phyloP scores from a whole-genome alignment of 1,139 yeast species.

The Taphrina betulina region DNA sequence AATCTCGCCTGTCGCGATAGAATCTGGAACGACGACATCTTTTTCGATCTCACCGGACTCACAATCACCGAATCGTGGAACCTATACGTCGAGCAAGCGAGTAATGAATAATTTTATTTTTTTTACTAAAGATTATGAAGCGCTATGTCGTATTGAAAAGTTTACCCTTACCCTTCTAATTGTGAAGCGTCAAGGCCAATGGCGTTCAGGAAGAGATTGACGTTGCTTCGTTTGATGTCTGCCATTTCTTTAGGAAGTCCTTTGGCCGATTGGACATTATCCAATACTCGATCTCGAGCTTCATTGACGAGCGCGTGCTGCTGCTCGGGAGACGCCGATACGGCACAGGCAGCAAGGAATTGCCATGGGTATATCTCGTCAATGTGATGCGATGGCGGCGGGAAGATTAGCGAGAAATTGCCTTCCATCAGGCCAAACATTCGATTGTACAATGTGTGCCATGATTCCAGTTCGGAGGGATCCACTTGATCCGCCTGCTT shows the following conservation, averaged over 20 bases:
- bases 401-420: slow-evolving; percentile 75
- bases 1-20: background rate
- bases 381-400: slow-evolving; percentile 48
- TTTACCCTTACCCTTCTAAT: slow-evolving; percentile 33
- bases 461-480: slow-evolving; percentile 56
- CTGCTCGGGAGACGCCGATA: slow-evolving; percentile 89
- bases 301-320: slow-evolving; percentile 94
- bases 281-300: slow-evolving; percentile 86
- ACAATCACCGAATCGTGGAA: background rate
- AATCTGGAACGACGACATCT: background rate
- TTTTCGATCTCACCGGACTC: background rate
- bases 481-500: slow-evolving; percentile 67
- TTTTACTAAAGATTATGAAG: no score
- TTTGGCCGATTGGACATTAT: slow-evolving; percentile 81
- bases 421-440: slow-evolving; percentile 79
- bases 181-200: slow-evolving; percentile 89
- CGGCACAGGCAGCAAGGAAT: slow-evolving; percentile 87
- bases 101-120: no score
- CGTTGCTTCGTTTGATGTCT: slow-evolving; percentile 65
- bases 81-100: no score
- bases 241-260: slow-evolving; percentile 57
- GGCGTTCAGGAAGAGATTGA: slow-evolving; percentile 89
- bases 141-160: no score
- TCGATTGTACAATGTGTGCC: slow-evolving; percentile 82
- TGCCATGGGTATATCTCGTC: slow-evolving; percentile 96